Evolutionary conservation across 2,329 filamentous ascomycete genomes (phyloP).

Genomic region (Pseudofabraea citricarpa): DNA sequence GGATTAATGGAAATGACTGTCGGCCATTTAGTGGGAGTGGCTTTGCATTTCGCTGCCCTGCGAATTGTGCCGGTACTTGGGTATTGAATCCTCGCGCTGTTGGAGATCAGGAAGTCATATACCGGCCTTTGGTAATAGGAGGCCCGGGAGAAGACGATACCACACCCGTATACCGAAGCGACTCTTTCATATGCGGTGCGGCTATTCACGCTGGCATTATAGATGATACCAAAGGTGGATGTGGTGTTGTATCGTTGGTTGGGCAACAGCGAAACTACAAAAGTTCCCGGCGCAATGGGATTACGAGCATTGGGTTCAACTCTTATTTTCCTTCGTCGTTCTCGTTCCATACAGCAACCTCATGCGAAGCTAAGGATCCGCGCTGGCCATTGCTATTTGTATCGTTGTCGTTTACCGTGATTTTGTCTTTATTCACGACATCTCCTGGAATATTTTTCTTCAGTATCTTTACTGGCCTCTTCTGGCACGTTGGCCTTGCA

Average conservation of each 20-base stretch:
- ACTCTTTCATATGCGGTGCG: conserved; percentile 82
- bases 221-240: conserved; percentile 67
- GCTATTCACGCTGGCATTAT: conserved; percentile 82
- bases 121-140: conserved; percentile 63
- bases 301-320: conserved; percentile 72
- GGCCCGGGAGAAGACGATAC: conserved; percentile 44
- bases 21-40: conserved; percentile 68
- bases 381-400: conserved; percentile 81
- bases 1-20: conserved; percentile 68
- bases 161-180: conserved; percentile 70
- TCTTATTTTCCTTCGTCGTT: conserved; percentile 89
- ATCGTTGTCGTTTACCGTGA: conserved; percentile 71
- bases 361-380: conserved; percentile 68
- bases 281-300: conserved; percentile 64
- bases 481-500: conserved; percentile 85
- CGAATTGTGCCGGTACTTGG: conserved; percentile 61
- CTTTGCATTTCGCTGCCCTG: conserved; percentile 71
- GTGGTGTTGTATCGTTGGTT: conserved; percentile 71
- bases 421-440: conserved; percentile 77
- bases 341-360: conserved; percentile 62
- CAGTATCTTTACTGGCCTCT: conserved; percentile 73
- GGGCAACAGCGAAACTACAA: conserved; percentile 63
- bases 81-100: conserved; percentile 72
- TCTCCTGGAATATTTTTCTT: conserved; percentile 81
- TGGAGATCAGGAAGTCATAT: conserved; percentile 62